Base-by-base conservation (phyloP, 202 grass and related monocot genomes). In the Eragrostis tef region DNA sequence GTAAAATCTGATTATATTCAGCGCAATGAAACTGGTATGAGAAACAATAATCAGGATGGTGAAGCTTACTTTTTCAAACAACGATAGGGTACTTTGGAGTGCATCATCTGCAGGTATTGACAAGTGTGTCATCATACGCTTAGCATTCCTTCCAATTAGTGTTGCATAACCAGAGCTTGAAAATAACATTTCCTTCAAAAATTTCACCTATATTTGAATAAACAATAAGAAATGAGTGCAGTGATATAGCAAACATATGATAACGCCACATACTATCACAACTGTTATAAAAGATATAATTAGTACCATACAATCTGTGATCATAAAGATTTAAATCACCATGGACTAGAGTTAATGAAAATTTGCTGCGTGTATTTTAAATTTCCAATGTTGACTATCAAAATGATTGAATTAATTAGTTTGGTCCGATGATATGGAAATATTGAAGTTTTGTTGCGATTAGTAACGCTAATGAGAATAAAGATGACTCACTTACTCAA, bases 51-150 rank as follows among this genome's bases (percentile, higher is more conserved):
- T 43, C 19, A 7, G 43, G 7, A 49, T 67, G 66, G 21, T 63
- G 52, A 58, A 57, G 83, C 74, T 78, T 88, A 89, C 92, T 75
- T 98, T 98, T 73, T 98, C 88, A 69, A 93, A 98, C 86, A 98
- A 94, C 20, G 88, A 88, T 64, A 93, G 83, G 19, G 90, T 93
- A 79, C 73, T 86, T 72, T 93, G 95, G 39, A 98, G 88, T 77
- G 90, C 88, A 70, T 94, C 92, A 65, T 94, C 92, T 71, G 82
- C 77, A 50, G 53, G 67, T 86, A 94, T 88, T 17, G 95, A 94
- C 13, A 93, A 79, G 59, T 93, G 81, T 72, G 71, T 56, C 92
- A 98, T 98, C 95, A 98, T 98, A 41, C 90, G 84, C 75, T 84
- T 98, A 64, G 95, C 90, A 90, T 98, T 98, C 64, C 48, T 88